Conservation (phyloP, 164 flowering plant genomes). For the Aristolochia fimbriata region DNA sequence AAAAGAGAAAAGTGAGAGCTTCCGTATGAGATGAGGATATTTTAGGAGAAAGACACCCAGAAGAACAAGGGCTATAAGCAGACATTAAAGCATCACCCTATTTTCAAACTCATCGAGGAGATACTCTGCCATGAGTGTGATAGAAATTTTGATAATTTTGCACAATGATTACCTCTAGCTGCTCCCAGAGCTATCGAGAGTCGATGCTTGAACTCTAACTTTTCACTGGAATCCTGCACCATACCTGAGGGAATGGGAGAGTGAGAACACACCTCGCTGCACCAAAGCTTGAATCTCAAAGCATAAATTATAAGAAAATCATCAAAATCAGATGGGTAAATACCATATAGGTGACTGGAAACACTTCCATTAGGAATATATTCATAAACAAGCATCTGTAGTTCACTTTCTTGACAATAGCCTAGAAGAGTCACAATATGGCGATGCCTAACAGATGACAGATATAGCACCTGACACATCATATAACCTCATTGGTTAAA, state of each 20-base stretch:
- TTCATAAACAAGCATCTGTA: slow-evolving; percentile 75
- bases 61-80: not conserved
- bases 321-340: slow-evolving; percentile 10
- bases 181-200: slow-evolving; percentile 82
- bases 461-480: slow-evolving; percentile 57
- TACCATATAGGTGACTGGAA: slow-evolving; percentile 82
- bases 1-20: slow-evolving; percentile 5
- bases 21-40: not conserved
- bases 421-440: slow-evolving; percentile 77
- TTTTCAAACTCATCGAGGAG: slow-evolving; percentile 15
- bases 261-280: too few species aligned
- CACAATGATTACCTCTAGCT: slow-evolving; percentile 94
- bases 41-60: not conserved
- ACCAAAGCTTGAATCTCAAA: too few species aligned
- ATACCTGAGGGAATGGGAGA: slow-evolving; percentile 28
- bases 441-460: slow-evolving; percentile 71
- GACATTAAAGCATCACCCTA: not conserved
- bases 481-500: not conserved
- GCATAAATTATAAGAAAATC: not conserved
- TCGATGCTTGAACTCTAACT: slow-evolving; percentile 82
- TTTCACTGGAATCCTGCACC: slow-evolving; percentile 42
- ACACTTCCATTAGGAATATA: slow-evolving; percentile 86
- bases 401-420: slow-evolving; percentile 71
- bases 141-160: slow-evolving; percentile 78
- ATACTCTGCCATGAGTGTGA: slow-evolving; percentile 57